A percentile compares a stretch with the other conserved stretches of the same genome.
Evolutionary conservation across 345 rosid species (phyloP).

Genomic region (Euclidium syriacum): DNA sequence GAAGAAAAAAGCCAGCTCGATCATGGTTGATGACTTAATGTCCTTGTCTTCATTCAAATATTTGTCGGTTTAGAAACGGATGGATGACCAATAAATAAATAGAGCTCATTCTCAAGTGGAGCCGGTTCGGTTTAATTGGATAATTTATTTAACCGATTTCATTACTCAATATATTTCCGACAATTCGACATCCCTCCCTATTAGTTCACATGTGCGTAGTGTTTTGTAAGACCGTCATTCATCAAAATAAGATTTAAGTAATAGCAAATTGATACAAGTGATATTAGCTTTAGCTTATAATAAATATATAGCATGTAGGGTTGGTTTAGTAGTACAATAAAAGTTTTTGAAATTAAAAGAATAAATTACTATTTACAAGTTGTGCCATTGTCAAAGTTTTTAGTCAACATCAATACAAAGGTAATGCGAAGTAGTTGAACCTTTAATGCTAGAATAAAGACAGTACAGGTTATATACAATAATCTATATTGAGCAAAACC

Average conservation of each 20-base stretch:
- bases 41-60: constrained; percentile 17
- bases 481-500: too few species aligned
- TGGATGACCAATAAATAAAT: not conserved
- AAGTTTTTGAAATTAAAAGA: not conserved
- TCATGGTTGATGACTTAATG: not conserved
- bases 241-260: not conserved
- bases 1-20: constrained; percentile 14
- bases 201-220: too few species aligned
- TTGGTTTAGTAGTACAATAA: not conserved
- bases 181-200: not conserved
- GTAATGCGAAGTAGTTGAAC: not conserved
- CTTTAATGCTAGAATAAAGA: not conserved
- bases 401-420: not conserved
- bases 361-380: not conserved
- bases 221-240: not conserved
- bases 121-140: constrained; percentile 10
- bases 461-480: not conserved
- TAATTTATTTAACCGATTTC: not conserved
- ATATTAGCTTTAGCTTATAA: too few species aligned
- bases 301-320: not conserved
- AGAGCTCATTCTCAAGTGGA: not conserved
- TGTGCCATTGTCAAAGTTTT: not conserved
- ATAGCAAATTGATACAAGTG: constrained; percentile 1
- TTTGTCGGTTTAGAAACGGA: constrained; percentile 4
- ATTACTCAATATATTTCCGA: not conserved